A percentile compares a stretch with the other conserved stretches of the same genome.
phyloP scores from a whole-genome alignment of 352 stramenopile species.

The Globisporangium camurandrum region DNA sequence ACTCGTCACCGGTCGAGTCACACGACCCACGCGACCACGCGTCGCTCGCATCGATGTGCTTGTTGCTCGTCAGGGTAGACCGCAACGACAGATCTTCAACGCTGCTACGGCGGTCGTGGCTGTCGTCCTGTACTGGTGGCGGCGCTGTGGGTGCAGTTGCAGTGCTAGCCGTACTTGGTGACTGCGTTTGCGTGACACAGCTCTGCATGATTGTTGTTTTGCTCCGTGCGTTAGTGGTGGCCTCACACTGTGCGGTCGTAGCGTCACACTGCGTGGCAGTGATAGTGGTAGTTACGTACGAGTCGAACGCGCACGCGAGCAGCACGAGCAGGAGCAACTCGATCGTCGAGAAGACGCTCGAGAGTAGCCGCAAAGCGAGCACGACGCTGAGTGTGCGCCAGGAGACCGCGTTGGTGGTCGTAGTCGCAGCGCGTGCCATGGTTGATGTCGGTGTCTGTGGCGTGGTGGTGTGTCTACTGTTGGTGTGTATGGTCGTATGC shows the following conservation, averaged over 20 bases:
- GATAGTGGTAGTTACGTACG: not conserved
- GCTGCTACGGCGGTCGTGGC: no score
- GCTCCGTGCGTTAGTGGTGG: no score
- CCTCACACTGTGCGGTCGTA: no score
- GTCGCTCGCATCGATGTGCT: not conserved
- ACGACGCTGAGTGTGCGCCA: slow-evolving; percentile 7
- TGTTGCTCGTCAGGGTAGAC: not conserved
- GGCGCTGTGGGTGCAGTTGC: no score
- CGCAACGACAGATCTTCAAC: no score
- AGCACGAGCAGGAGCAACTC: slow-evolving; percentile 16
- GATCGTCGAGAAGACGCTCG: slow-evolving; percentile 10
- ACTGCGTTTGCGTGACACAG: not conserved
- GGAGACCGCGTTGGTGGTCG: not conserved
- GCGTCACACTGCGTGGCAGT: no score
- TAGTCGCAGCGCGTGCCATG: no score
- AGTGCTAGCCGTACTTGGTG: not conserved
- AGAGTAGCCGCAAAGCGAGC: slow-evolving; percentile 9
- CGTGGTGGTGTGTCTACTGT: not conserved
- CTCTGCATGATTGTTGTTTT: no score
- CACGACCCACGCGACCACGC: slow-evolving; percentile 6
- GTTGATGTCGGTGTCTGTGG: not conserved
- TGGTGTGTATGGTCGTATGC: not conserved
- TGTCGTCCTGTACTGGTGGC: no score
- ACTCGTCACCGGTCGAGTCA: slow-evolving; percentile 4
- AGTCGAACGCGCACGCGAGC: slow-evolving; percentile 9